A percentile compares a stretch with the other conserved stretches of the same genome.
phyloP scores from a whole-genome alignment of 179 eudicot species.

The Camellia oleifera region DNA sequence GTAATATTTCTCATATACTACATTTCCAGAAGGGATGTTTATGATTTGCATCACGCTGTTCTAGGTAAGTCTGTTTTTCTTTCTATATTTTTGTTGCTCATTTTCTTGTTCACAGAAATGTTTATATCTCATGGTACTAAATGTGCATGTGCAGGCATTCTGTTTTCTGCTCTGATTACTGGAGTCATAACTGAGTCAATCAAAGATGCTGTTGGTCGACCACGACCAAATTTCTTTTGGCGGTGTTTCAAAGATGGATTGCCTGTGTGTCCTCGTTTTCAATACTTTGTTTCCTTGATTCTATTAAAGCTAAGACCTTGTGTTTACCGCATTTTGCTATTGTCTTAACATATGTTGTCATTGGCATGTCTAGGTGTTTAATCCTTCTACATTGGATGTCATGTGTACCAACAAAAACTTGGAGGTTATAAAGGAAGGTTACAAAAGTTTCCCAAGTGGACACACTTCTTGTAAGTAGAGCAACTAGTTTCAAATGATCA shows the following conservation, averaged over 20 bases:
- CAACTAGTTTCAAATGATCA: not conserved
- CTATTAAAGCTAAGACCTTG: not conserved
- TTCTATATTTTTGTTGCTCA: not conserved
- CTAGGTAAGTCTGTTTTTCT: slow-evolving; percentile 23
- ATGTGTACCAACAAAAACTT: slow-evolving; percentile 36
- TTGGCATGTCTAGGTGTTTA: slow-evolving; percentile 30
- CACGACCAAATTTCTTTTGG: slow-evolving; percentile 39
- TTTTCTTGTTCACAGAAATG: not conserved
- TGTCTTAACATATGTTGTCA: not conserved
- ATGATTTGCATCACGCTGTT: slow-evolving; percentile 38
- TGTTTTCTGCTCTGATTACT: slow-evolving; percentile 30
- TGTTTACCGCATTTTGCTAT: not conserved
- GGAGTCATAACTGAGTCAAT: slow-evolving; percentile 43
- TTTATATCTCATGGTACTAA: not conserved
- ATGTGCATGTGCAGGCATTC: slow-evolving; percentile 18
- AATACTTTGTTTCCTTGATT: not conserved
- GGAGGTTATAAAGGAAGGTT: slow-evolving; percentile 66
- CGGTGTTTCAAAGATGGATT: slow-evolving; percentile 38
- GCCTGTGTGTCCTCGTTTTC: slow-evolving; percentile 16
- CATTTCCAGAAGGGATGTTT: slow-evolving; percentile 31
- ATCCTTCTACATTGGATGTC: slow-evolving; percentile 40
- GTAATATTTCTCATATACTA: slow-evolving; percentile 28
- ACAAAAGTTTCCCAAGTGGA: slow-evolving; percentile 95
- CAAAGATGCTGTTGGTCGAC: slow-evolving; percentile 40
- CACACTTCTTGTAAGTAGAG: slow-evolving; percentile 67